phyloP scores from a whole-genome alignment of 169 alveolate species.

The Hammondia hammondi region DNA sequence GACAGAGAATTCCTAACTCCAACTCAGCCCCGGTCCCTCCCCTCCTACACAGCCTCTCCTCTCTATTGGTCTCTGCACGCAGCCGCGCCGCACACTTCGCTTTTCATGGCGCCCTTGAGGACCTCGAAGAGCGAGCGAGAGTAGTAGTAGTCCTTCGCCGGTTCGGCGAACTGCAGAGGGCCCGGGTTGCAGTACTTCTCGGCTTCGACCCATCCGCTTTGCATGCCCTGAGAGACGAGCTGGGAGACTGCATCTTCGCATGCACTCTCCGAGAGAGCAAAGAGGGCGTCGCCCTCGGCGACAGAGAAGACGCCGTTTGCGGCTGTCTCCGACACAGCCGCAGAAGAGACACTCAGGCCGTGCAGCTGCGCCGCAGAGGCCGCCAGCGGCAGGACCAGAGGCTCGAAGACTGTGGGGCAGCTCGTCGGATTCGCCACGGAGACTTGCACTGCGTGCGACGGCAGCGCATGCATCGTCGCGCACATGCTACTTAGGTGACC shows the following conservation, averaged over 20 bases:
- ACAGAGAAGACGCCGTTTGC: background rate
- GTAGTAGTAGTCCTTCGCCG: background rate
- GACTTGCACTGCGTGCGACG: constrained; percentile 31
- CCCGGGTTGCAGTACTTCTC: constrained; percentile 47
- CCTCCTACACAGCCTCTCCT: background rate
- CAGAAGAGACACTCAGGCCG: background rate
- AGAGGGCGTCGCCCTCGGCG: constrained; percentile 1
- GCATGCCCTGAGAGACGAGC: constrained; percentile 32
- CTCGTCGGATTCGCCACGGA: constrained; percentile 7
- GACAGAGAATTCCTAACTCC: too few relatives aligned
- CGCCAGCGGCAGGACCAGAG: background rate
- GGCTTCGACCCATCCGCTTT: background rate
- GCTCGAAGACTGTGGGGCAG: background rate
- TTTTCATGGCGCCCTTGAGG: background rate
- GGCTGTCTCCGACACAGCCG: background rate
- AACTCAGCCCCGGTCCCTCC: too few relatives aligned
- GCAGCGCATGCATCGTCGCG: constrained; percentile 6
- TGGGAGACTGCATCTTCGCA: background rate
- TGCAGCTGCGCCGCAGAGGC: constrained; percentile 5
- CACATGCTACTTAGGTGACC: background rate
- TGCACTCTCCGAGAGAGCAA: background rate
- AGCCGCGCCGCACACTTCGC: background rate
- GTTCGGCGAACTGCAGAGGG: constrained; percentile 22
- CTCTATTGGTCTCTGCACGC: constrained; percentile 4
- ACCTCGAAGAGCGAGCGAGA: constrained; percentile 26